A percentile compares a stretch with the other conserved stretches of the same genome.
These are phyloP conservation scores for Globisporangium canariense DNA, from an alignment of 352 stramenopile genomes.

Conservation along the genomic window DNA sequence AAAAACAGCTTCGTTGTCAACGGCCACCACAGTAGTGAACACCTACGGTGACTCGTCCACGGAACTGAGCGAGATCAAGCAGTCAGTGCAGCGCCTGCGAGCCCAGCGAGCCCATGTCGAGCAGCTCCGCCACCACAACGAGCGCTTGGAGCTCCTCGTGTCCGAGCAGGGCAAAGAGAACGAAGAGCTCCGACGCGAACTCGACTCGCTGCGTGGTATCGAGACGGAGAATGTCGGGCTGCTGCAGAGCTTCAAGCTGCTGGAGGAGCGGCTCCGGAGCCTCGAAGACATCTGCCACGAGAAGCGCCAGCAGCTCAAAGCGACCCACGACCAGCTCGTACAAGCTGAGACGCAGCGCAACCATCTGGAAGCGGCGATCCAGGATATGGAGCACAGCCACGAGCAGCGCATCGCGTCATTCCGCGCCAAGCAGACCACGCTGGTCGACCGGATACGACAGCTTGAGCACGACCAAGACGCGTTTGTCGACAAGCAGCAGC, in stretches of 20 bases:
- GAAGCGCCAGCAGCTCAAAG: slow-evolving; percentile 28
- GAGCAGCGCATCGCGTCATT: slow-evolving; percentile 25
- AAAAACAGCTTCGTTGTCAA: neutral
- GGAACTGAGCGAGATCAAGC: slow-evolving; percentile 44
- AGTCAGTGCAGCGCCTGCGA: slow-evolving; percentile 47
- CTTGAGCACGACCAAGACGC: slow-evolving; percentile 30
- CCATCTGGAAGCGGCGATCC: slow-evolving; percentile 27
- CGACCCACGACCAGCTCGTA: slow-evolving; percentile 17
- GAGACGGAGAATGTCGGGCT: slow-evolving; percentile 56
- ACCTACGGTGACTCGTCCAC: slow-evolving; percentile 13
- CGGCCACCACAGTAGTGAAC: neutral
- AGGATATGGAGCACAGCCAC: slow-evolving; percentile 31
- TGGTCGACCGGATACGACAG: slow-evolving; percentile 32
- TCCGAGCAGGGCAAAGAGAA: slow-evolving; percentile 34
- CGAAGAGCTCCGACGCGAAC: slow-evolving; percentile 36
- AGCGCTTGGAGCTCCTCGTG: slow-evolving; percentile 34
- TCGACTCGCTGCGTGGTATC: slow-evolving; percentile 33
- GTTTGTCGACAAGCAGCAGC: slow-evolving; percentile 22
- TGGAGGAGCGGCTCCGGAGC: slow-evolving; percentile 42
- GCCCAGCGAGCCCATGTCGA: slow-evolving; percentile 55
- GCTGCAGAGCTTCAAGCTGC: slow-evolving; percentile 48
- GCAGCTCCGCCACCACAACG: slow-evolving; percentile 38
- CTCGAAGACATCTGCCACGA: slow-evolving; percentile 36
- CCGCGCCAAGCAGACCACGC: slow-evolving; percentile 20
- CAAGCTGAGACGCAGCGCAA: slow-evolving; percentile 33